Base-by-base conservation (phyloP, 306 rosid species). In the Acmispon strigosus region DNA sequence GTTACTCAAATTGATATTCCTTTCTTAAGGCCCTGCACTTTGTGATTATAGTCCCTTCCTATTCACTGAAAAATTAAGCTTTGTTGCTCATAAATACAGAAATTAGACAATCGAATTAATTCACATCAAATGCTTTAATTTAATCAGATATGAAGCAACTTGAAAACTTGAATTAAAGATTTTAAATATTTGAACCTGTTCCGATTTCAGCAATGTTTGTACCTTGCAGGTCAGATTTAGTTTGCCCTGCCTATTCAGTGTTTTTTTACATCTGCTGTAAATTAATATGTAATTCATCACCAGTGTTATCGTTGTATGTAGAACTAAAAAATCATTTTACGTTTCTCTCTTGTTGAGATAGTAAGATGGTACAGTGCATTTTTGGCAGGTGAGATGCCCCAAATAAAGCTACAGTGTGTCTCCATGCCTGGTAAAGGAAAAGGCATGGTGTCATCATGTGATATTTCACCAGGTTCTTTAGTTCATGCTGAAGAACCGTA, bases 401-500 rank as follows among this genome's bases (percentile, higher is more conserved):
- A 78, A 69, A 76, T 73, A 66, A 76, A 77, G 76, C 83, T 86
- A 62, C 86, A 82, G 74, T 74, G 82, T 78, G 80, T 84, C 81
- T 67, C 83, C 68, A 70, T 78, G 11, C 80, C 85, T 16, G 78
- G 73, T 78, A 92, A 85, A 81, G 98, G 89, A 72, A 81, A 87
- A 80, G 88, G 92, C 59, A 82, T 86, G 89, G 82, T 73, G 51
- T 82, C 96, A 2, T 64, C 77, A 4, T 55, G 80, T 77, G 86
- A 82, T 77, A 80, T 89, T 82, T 82, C 75, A 59, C 84, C 83
- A 57, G 84, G 87, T 39, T 88, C 92, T 77, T 83, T 88, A 84
- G 84, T 89, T 58, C 92, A 92, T 77, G 57, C 62, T 2, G 98
- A 92, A 88, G 89, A 86, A 70, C 96, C 96, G 59, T 88, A 83